Evolutionary conservation across 805 yeast species (phyloP).

Genomic region (Saccharomyces kudriavzevii): DNA sequence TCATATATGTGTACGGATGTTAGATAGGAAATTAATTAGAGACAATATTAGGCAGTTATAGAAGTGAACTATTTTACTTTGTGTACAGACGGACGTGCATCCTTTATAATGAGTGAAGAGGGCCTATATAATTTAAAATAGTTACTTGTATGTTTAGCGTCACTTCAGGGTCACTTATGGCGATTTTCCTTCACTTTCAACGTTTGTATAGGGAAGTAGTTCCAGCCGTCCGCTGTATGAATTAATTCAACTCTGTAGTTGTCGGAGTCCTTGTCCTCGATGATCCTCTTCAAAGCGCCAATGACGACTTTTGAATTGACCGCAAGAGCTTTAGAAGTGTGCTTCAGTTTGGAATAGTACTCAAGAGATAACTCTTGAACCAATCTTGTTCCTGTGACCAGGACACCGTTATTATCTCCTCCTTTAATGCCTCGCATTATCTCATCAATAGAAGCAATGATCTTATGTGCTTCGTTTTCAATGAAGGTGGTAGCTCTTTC

Average conservation of each 20-base stretch:
- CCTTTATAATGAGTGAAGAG: neutral
- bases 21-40: neutral
- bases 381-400: slow-evolving; percentile 22
- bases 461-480: slow-evolving; percentile 13
- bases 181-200: neutral
- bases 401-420: slow-evolving; percentile 16
- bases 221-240: neutral
- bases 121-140: neutral
- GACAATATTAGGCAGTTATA: too few species aligned
- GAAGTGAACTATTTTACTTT: neutral
- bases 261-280: neutral
- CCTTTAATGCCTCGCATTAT: slow-evolving; percentile 15
- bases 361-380: slow-evolving; percentile 25
- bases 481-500: slow-evolving; percentile 13
- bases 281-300: neutral
- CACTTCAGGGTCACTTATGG: neutral
- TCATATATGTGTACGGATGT: neutral
- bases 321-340: slow-evolving; percentile 10
- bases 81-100: neutral
- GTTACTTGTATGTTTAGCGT: neutral
- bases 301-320: slow-evolving; percentile 8
- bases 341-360: slow-evolving; percentile 25
- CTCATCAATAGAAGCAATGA: slow-evolving; percentile 7
- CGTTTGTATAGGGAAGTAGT: neutral
- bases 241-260: neutral